Conservation (phyloP, 768 basidiomycete species). For the Auricularia auricula-judae region DNA sequence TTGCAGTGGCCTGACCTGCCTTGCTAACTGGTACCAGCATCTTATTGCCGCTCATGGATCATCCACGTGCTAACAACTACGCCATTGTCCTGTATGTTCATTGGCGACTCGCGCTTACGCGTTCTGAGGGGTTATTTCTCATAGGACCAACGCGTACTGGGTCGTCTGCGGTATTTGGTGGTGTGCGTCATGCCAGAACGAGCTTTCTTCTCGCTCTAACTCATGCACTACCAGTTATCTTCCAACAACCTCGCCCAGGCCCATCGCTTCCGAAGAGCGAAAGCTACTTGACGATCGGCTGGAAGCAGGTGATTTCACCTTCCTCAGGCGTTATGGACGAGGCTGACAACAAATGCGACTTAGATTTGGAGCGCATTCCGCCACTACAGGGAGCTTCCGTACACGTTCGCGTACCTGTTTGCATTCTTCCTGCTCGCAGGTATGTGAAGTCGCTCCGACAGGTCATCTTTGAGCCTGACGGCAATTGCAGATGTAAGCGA, state of each 20-base stretch:
- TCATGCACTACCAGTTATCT: constrained; percentile 43
- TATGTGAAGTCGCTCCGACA: constrained; percentile 16
- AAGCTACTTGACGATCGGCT: constrained; percentile 70
- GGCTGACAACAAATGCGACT: background rate
- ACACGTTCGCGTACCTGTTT: constrained; percentile 73
- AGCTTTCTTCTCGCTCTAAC: background rate
- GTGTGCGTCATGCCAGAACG: constrained; percentile 39
- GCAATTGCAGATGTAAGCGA: too few species aligned
- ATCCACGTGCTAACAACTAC: constrained; percentile 66
- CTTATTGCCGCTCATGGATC: constrained; percentile 45
- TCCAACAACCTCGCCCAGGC: constrained; percentile 76
- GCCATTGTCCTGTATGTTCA: constrained; percentile 50
- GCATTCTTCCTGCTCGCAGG: constrained; percentile 72
- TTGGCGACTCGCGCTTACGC: background rate
- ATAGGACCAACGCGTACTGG: constrained; percentile 64
- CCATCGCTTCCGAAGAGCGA: constrained; percentile 69
- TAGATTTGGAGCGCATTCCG: constrained; percentile 70
- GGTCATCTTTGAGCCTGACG: constrained; percentile 36
- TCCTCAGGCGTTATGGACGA: too few species aligned
- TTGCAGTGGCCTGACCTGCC: background rate
- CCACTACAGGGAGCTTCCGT: constrained; percentile 66
- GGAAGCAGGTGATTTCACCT: constrained; percentile 48
- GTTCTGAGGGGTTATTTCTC: background rate
- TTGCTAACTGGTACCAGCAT: constrained; percentile 25
- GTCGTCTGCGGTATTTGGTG: constrained; percentile 78